phyloP scores from a whole-genome alignment of 805 yeast genomes.

The Yamadazyma ubonensis region DNA sequence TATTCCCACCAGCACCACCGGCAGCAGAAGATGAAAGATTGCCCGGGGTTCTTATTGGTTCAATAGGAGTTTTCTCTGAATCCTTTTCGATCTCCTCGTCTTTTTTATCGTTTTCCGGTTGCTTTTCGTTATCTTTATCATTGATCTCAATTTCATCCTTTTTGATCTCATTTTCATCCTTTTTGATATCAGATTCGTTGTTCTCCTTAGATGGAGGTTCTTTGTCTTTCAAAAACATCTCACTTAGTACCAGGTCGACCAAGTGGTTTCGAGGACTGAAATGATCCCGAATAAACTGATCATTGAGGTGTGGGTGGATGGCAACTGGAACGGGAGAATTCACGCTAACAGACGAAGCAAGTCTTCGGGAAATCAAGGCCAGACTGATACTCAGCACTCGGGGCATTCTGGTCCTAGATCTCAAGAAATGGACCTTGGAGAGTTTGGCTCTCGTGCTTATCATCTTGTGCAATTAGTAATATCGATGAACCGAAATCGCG shows the following conservation, averaged over 20 bases:
- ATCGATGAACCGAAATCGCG: conserved; percentile 8
- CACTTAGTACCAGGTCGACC: no score
- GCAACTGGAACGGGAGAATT: conserved; percentile 7
- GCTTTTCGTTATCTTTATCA: conserved; percentile 13
- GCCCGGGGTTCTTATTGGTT: conserved; percentile 16
- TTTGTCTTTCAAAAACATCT: no score
- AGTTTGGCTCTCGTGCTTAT: conserved; percentile 9
- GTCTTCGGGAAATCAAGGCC: no score
- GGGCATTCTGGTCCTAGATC: conserved; percentile 1
- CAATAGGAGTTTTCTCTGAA: conserved; percentile 21
- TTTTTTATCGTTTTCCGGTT: conserved; percentile 2
- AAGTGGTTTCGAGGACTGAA: no score
- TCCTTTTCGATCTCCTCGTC: conserved; percentile 21
- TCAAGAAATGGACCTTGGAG: no score
- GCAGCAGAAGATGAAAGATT: conserved; percentile 14
- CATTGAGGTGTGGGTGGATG: not conserved
- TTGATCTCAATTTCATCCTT: conserved; percentile 3
- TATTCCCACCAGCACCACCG: conserved; percentile 20
- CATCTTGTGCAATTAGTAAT: conserved; percentile 11
- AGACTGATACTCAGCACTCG: conserved; percentile 2
- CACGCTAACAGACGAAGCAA: no score
- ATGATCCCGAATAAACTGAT: not conserved
- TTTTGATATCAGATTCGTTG: no score
- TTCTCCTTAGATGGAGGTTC: no score
- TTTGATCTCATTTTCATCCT: conserved; percentile 4